Base-by-base conservation (phyloP, 805 yeast species). In the Nakazawaea ernobii region DNA sequence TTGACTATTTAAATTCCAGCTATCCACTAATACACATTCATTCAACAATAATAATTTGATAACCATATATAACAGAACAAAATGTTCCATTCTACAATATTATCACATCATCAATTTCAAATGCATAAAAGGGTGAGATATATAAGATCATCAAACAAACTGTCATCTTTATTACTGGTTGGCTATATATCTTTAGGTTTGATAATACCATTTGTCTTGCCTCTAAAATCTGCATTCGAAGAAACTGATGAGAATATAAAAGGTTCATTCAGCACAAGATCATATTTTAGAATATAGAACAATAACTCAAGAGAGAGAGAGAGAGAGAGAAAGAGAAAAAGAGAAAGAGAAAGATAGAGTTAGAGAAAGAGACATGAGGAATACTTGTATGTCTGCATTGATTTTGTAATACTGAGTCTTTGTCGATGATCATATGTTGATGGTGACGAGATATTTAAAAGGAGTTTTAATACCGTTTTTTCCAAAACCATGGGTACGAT, bases 131-230 rank as follows among this genome's bases (percentile, higher is more conserved):
- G 15, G 26, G n/a, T 43, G n/a, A 32, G 43, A 39, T 33, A 29
- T n/a, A 28, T 33, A 5, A 42, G 41, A 29, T 10, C 41, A n/a
- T 26, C 41, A 20, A 46, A 37, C 11, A 46, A 26, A 27, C 20
- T 29, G 17, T 35, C 45, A 5, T 36, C 46, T 20, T 41, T 60
- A 10, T 44, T 59, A 5, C 66, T 65, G 15, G 51, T 63, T 32
- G 53, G 60, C 15, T 66, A 66, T 36, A 46, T 66, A 7, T 54
- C 69, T 3, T 51, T 65, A 27, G 69, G 68, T 13, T 50, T 66
- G 39, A 57, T 65, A 8, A 54, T 65, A 11, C 71, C 71, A 8
- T 66, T 66, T 48, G 51, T 65, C 39, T 43, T 65, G 35, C 69
- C 69, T 13, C 43, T 65, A 32, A 63, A 56, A 48, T 54, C 58